phyloP scores from a whole-genome alignment of 306 rosid genomes.

The Prinsepia uniflora region DNA sequence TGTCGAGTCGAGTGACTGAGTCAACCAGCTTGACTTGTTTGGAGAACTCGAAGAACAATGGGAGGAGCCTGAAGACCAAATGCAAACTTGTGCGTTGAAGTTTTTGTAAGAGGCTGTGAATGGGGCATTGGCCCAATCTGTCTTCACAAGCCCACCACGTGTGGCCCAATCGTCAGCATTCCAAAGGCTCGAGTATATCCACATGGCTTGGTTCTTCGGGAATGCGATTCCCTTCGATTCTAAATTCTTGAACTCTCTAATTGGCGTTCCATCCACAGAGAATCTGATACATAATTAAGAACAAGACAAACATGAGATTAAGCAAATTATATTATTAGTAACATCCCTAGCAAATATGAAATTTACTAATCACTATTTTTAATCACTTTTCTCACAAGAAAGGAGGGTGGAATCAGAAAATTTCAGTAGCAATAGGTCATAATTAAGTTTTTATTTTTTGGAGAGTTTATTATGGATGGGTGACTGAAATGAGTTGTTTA shows the following conservation, averaged over 20 bases:
- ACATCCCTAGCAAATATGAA: background rate
- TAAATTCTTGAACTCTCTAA: constrained; percentile 59
- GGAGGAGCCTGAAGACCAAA: constrained; percentile 21
- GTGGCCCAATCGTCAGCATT: constrained; percentile 65
- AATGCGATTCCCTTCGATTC: constrained; percentile 51
- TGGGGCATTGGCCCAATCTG: constrained; percentile 65
- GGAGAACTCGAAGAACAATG: background rate
- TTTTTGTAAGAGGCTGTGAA: constrained; percentile 49
- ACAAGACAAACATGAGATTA: background rate
- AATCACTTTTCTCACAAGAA: background rate
- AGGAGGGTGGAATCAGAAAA: too few species aligned
- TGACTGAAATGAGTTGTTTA: too few species aligned
- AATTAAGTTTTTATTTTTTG: too few species aligned
- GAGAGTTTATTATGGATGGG: too few species aligned
- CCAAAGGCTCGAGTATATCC: constrained; percentile 56
- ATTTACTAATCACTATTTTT: background rate
- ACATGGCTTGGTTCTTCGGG: constrained; percentile 54
- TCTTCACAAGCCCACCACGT: constrained; percentile 57
- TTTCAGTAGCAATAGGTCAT: too few species aligned
- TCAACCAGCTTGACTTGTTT: constrained; percentile 1
- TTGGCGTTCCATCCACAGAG: constrained; percentile 58
- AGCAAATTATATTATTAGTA: rapidly evolving
- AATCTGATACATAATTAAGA: constrained; percentile 22
- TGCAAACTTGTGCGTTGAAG: constrained; percentile 21
- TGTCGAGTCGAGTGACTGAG: background rate